Evolutionary conservation across 805 yeast genomes (phyloP).

Genomic region (Candida taoyuanica): DNA sequence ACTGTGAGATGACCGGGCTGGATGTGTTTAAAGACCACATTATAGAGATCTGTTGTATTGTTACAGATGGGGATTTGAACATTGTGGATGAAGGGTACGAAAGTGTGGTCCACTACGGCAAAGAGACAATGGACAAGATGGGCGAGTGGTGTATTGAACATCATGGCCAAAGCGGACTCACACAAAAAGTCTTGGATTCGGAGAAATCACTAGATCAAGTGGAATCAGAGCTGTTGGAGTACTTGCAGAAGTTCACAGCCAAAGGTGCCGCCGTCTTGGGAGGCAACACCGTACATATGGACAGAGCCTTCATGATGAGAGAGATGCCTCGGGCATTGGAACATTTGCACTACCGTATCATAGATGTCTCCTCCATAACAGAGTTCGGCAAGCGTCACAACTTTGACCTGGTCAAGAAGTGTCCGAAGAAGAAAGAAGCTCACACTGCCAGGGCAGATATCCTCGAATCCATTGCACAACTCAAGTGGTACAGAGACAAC

Average conservation of each 20-base stretch:
- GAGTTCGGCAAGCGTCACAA: conserved; percentile 80
- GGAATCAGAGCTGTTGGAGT: conserved; percentile 57
- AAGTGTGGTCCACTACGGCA: conserved; percentile 68
- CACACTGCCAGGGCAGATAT: conserved; percentile 93
- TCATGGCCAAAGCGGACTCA: conserved; percentile 74
- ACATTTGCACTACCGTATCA: conserved; percentile 65
- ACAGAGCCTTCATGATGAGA: conserved; percentile 72
- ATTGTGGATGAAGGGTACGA: conserved; percentile 77
- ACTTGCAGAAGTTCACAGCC: conserved; percentile 52
- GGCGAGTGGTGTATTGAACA: conserved; percentile 83
- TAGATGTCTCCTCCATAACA: conserved; percentile 85
- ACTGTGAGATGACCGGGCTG: conserved; percentile 98
- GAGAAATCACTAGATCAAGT: conserved; percentile 53
- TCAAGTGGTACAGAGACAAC: conserved; percentile 69
- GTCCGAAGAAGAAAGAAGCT: conserved; percentile 59
- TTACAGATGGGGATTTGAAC: conserved; percentile 80
- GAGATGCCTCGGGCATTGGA: conserved; percentile 68
- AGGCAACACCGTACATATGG: conserved; percentile 93
- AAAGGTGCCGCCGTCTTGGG: conserved; percentile 67
- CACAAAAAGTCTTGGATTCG: conserved; percentile 59
- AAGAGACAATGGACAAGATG: conserved; percentile 64
- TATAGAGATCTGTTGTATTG: conserved; percentile 85
- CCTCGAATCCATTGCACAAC: conserved; percentile 78
- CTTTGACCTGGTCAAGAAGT: conserved; percentile 47
- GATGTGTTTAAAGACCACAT: conserved; percentile 77